Evolutionary conservation across 2,329 filamentous ascomycete species (phyloP), one percentile per base, ranked within the genome.

Genomic region (Diaporthe destruens): DNA sequence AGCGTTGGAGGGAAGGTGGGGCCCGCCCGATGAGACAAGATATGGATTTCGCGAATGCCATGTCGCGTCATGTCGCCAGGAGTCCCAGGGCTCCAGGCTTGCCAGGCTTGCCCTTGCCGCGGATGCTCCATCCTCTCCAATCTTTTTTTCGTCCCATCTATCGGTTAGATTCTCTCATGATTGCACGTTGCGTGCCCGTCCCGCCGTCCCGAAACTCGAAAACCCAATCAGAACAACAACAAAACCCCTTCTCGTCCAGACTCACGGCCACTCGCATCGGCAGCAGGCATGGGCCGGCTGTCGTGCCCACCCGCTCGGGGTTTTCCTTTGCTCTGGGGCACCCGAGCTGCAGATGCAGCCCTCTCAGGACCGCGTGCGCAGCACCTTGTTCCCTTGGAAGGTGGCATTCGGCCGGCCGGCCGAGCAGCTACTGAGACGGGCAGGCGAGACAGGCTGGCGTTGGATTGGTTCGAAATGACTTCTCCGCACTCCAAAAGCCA

Each of bases 31-130:
- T 4, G 29, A 65, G 44, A 51, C 9, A n/a, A 34, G 61, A 65
- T 34, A 65, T 65, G 42, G 59, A 65, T 51, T 23, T 65, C 61
- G 44, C n/a, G 44, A 65, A 59, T 51, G 61, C 61, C 61, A 65
- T 65, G 61, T 65, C 42, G 61, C 36, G 44, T 65, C 59, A 47
- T 51, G 44, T 36, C 44, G 32, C 61, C 12, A 34, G 44, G 29
- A n/a, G 25, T 36, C 29, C 61, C 12, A 34, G 44, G 29, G 16
- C 23, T 36, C 29, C 29, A 29, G 29, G 32, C 36, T 65, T 36
- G 44, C 44, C 59, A 47, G 23, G 12, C 47, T 25, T 32, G 39
- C 42, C 59, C 20, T 47, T 42, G 25, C 25, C 39, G 29, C 44
- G 6, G 36, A 42, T 44, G 23, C 36, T 61, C 20, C 55, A 23